Conservation (phyloP, 2,329 filamentous ascomycete species). For the Xylariaceae sp. region DNA sequence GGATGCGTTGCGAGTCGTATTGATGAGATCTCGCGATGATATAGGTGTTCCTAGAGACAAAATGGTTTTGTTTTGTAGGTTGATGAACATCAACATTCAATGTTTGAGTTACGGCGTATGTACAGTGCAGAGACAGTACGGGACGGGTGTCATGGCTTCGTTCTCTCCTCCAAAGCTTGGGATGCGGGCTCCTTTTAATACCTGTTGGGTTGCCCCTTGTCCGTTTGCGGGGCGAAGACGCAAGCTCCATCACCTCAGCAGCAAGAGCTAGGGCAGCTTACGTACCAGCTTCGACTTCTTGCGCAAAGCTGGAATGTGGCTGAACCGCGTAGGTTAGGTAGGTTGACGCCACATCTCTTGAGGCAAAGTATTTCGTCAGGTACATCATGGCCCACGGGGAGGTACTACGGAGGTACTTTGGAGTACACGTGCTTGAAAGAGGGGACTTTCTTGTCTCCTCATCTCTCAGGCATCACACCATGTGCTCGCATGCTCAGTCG, state of each 20-base stretch:
- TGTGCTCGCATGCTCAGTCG: too few relatives aligned
- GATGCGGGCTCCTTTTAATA: conserved; percentile 32
- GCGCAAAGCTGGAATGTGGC: conserved; percentile 9
- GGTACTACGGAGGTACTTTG: too few relatives aligned
- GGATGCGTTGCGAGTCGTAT: too few relatives aligned
- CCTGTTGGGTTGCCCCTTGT: conserved; percentile 29
- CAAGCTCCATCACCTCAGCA: conserved; percentile 4
- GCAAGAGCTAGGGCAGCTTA: background rate
- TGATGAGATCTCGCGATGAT: too few relatives aligned
- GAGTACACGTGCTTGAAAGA: too few relatives aligned
- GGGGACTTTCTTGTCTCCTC: background rate
- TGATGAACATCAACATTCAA: background rate
- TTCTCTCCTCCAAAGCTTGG: background rate
- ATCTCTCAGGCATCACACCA: too few relatives aligned
- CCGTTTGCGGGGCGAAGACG: conserved; percentile 28
- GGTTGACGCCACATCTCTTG: background rate
- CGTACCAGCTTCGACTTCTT: background rate
- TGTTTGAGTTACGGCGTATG: background rate
- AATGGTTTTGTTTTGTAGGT: background rate
- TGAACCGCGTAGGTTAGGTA: conserved; percentile 1
- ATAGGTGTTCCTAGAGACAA: background rate
- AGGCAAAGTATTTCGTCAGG: too few relatives aligned
- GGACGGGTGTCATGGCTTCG: conserved; percentile 1
- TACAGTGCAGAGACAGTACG: background rate
- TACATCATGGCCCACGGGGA: too few relatives aligned